Base-by-base conservation (phyloP, 768 basidiomycete species). In the Leccinellum rugosiceps region DNA sequence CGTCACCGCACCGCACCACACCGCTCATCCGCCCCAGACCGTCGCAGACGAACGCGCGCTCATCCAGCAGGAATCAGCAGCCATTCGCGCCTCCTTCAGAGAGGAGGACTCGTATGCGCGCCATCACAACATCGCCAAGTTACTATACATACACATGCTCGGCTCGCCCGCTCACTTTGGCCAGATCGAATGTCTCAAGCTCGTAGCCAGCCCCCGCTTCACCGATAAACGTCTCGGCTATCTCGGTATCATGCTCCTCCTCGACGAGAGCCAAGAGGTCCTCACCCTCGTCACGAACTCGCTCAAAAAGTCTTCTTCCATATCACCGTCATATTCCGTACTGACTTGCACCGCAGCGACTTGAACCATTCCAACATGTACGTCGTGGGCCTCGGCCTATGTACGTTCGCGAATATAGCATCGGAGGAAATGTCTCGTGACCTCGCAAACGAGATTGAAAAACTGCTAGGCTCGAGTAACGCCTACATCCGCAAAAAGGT, bases 331-430 rank as follows among this genome's bases (percentile, higher is more conserved):
- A 13, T 14, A 1, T 17, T 26, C 35, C 41, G 49, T 44, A 57
- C 64, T 70, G 9, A 63, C 56, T 14, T 15, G 14, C 53, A 38
- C 25, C 5, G 3, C 57, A 99, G 96, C 76, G 97, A 99, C 75
- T 92, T 99, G 93, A 98, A 98, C 74, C 95, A 98, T 72, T 88
- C 95, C 2, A 98, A 98, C 74, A 97, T 97, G 92, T 98, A 98
- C 72, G 92, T 91, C 4, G 97, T 98, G 25, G 97, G 97, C 6
- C 83, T 99, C 55, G 96, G 94, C 2, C 84, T 99, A 34, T 98
- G 94, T 67, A 98, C 97, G 0, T 98, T 99, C 69, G 97, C 96
- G 57, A 98, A 98, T 69, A 98, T 98, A 63, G 94, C 97, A 10
- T 97, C 94, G 19, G 97, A 99, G 74, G 97, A 99, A 75, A 99